A percentile compares a stretch with the other conserved stretches of the same genome.
Conservation (phyloP, 1,284 basidiomycete species). For the Phellinidium pouzarii region DNA sequence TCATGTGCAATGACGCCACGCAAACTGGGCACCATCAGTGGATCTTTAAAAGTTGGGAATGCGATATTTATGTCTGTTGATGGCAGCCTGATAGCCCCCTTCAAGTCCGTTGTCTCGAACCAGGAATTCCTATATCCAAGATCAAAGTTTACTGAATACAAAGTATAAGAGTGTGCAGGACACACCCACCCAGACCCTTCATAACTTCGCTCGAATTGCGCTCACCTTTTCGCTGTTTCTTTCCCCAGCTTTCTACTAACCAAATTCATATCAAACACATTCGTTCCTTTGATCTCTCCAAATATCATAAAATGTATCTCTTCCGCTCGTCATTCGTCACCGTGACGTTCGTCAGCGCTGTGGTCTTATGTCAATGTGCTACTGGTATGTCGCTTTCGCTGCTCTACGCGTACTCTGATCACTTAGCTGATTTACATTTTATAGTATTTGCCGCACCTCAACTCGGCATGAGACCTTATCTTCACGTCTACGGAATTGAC, state of each 20-base stretch:
- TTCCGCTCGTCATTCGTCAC: conserved; percentile 12
- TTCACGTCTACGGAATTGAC: conserved; percentile 10
- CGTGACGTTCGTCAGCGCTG: not conserved
- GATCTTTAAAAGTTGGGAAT: not conserved
- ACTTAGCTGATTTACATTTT: not conserved
- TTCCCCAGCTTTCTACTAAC: not conserved
- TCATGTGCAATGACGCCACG: not conserved
- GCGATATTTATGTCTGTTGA: not conserved
- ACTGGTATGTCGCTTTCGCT: conserved; percentile 2
- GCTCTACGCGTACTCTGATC: not conserved
- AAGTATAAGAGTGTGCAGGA: conserved; percentile 7
- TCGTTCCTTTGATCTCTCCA: conserved; percentile 4
- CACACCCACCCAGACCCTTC: not conserved
- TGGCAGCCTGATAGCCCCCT: not conserved
- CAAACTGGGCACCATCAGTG: not conserved
- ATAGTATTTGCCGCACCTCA: conserved; percentile 12
- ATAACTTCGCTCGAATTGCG: conserved; percentile 6
- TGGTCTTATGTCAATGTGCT: conserved; percentile 4
- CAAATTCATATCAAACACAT: not conserved
- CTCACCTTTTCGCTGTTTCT: not conserved
- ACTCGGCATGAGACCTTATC: conserved; percentile 8
- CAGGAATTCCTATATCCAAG: not conserved
- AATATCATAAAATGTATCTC: conserved; percentile 3
- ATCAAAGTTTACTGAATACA: not conserved
- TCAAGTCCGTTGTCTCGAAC: conserved; percentile 2